Conservation (phyloP, 2,329 filamentous ascomycete species). For the Stachybotrys elegans region DNA sequence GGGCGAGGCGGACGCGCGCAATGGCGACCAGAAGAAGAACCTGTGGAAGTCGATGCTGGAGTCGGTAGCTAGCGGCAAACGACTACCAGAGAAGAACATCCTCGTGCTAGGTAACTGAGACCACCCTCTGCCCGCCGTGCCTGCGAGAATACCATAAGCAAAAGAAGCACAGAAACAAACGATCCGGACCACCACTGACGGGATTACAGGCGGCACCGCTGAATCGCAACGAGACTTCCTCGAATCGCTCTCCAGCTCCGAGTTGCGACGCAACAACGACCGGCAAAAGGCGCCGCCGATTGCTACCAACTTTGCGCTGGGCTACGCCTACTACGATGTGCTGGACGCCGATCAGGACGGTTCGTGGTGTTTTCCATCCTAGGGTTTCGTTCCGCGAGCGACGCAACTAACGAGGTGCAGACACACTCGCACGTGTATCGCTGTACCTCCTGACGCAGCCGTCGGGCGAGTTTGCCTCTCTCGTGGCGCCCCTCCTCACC, state of each 20-base stretch:
- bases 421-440: slow-evolving; percentile 84
- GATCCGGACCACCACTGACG: slow-evolving; percentile 24
- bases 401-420: slow-evolving; percentile 38
- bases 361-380: slow-evolving; percentile 29
- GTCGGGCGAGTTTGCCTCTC: slow-evolving; percentile 73
- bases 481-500: slow-evolving; percentile 79
- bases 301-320: slow-evolving; percentile 86
- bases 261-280: slow-evolving; percentile 48
- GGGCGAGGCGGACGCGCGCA: slow-evolving; percentile 49
- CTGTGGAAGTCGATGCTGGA: slow-evolving; percentile 95
- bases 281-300: slow-evolving; percentile 67
- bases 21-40: slow-evolving; percentile 74
- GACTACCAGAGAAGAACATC: slow-evolving; percentile 86
- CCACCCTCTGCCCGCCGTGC: too few species aligned
- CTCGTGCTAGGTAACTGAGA: slow-evolving; percentile 82
- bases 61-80: slow-evolving; percentile 82
- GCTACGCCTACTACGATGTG: slow-evolving; percentile 94
- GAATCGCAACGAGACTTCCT: slow-evolving; percentile 83
- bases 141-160: too few species aligned
- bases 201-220: slow-evolving; percentile 78
- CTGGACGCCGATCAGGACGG: slow-evolving; percentile 91
- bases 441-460: slow-evolving; percentile 85
- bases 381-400: background rate
- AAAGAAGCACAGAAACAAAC: too few species aligned
- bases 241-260: slow-evolving; percentile 54